Base-by-base conservation (phyloP, 2,329 filamentous ascomycete genomes). In the Exophiala aquamarina region DNA sequence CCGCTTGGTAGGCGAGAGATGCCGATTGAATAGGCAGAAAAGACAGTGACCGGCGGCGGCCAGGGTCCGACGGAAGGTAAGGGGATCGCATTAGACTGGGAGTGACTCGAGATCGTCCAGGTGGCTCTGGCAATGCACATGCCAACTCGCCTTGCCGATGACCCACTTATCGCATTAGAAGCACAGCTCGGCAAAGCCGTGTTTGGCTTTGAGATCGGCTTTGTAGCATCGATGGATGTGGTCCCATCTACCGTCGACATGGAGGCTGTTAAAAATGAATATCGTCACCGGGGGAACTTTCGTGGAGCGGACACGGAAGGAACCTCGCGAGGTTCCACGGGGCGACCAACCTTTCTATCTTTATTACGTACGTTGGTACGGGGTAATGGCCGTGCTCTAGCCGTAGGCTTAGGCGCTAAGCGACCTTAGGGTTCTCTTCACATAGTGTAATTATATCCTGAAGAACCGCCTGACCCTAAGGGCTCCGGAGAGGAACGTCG, bases 121-220 rank as follows among this genome's bases (percentile, higher is more conserved):
- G 44, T 59, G 43, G 38, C 38, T 37, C 47, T 49, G 49, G 46
- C 47, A 60, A 45, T 59, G 43, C 36, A 44, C 29, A 28, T 40
- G 36, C 54, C 39, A 59, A 43, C 47, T 48, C 39, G 51, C 26
- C 42, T 41, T 28, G 21, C 31, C 26, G 33, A 46, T 51, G 43
- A 60, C 52, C 58, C 45, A 61, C 26, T 58, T 19, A 41, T 56
- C 48, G 40, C 41, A 61, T 17, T 49, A 18, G 42, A 60, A 60
- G 47, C 44, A 60, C 20, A 60, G 47, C 49, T 60, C 48, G 21
- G 54, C 40, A 53, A 55, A 53, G 47, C 50, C 35, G 32, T 54
- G 43, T 51, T 51, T 50, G 14, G 21, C 45, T 42, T 43, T 21
- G 31, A 50, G 39, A 36, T 42, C 32, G 14, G 37, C 46, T 41